phyloP scores from a whole-genome alignment of 169 alveolate species.

The Miamiensis avidus region DNA sequence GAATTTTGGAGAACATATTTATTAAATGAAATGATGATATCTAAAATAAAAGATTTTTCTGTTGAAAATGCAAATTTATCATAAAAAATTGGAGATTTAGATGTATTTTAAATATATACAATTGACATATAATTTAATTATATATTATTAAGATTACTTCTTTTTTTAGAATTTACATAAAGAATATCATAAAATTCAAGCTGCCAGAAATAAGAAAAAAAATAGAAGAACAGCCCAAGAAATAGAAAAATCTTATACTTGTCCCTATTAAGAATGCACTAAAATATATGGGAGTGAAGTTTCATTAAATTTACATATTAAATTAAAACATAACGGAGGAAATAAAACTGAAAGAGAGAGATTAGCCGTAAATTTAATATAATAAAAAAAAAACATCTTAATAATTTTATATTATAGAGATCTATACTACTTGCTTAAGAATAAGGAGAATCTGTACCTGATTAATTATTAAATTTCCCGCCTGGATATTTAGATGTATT shows the following conservation, averaged over 20 bases:
- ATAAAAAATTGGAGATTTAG: slow-evolving; percentile 19
- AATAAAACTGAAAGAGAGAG: slow-evolving; percentile 64
- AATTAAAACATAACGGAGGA: slow-evolving; percentile 69
- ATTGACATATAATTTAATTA: neutral
- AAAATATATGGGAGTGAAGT: slow-evolving; percentile 72
- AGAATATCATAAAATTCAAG: slow-evolving; percentile 14
- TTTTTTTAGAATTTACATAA: slow-evolving; percentile 6
- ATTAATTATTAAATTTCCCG: slow-evolving; percentile 33
- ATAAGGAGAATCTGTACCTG: slow-evolving; percentile 26
- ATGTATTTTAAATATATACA: neutral
- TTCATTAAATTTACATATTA: slow-evolving; percentile 72
- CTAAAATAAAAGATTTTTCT: slow-evolving; percentile 21
- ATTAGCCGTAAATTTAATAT: slow-evolving; percentile 50
- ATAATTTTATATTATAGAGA: slow-evolving; percentile 1
- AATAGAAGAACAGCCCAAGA: slow-evolving; percentile 56
- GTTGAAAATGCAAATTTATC: neutral
- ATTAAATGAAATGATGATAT: slow-evolving; percentile 29
- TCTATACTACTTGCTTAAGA: slow-evolving; percentile 25
- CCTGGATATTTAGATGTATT: slow-evolving; percentile 42
- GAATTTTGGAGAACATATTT: slow-evolving; percentile 29
- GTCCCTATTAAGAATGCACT: slow-evolving; percentile 65
- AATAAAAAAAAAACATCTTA: too few species aligned
- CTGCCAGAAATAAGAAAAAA: slow-evolving; percentile 45
- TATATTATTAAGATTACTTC: neutral
- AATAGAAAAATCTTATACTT: slow-evolving; percentile 51